Conservation (phyloP, 495 filamentous ascomycete species). For the Pseudoneurospora amorphoporcata region DNA sequence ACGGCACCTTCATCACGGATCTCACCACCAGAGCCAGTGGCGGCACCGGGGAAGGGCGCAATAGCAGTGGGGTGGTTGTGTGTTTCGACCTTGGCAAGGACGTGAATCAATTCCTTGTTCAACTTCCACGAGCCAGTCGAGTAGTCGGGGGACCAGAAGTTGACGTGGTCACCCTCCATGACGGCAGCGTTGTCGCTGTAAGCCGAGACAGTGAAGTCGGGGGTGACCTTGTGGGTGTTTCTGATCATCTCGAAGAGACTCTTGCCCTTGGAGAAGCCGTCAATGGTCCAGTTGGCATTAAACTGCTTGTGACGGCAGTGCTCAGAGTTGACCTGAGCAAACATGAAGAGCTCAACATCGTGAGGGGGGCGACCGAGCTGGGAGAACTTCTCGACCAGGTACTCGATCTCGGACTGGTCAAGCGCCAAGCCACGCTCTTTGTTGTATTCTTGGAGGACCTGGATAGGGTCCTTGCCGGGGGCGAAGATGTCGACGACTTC, state of each 20-base stretch:
- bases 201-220: slow-evolving; percentile 75
- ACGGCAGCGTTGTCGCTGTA: slow-evolving; percentile 98
- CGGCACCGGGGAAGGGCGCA: slow-evolving; percentile 73
- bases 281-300: slow-evolving; percentile 96
- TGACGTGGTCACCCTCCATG: slow-evolving; percentile 61
- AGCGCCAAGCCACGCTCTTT: slow-evolving; percentile 71
- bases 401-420: slow-evolving; percentile 85
- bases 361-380: slow-evolving; percentile 64
- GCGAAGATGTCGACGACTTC: slow-evolving; percentile 62
- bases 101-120: slow-evolving; percentile 78
- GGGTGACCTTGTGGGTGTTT: slow-evolving; percentile 75
- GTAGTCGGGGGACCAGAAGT: slow-evolving; percentile 77
- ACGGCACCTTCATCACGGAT: slow-evolving; percentile 93
- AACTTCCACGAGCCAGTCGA: slow-evolving; percentile 79
- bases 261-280: slow-evolving; percentile 65
- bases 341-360: slow-evolving; percentile 98
- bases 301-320: slow-evolving; percentile 75
- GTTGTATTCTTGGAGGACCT: slow-evolving; percentile 73
- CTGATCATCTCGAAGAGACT: slow-evolving; percentile 92
- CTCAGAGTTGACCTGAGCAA: slow-evolving; percentile 89
- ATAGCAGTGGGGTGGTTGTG: slow-evolving; percentile 98
- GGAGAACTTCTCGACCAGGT: slow-evolving; percentile 75
- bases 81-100: slow-evolving; percentile 91
- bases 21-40: slow-evolving; percentile 91
- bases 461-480: slow-evolving; percentile 48